Evolutionary conservation across 345 rosid genomes (phyloP), one percentile per base, ranked within the genome.

Genomic region (Linum lewisii): DNA sequence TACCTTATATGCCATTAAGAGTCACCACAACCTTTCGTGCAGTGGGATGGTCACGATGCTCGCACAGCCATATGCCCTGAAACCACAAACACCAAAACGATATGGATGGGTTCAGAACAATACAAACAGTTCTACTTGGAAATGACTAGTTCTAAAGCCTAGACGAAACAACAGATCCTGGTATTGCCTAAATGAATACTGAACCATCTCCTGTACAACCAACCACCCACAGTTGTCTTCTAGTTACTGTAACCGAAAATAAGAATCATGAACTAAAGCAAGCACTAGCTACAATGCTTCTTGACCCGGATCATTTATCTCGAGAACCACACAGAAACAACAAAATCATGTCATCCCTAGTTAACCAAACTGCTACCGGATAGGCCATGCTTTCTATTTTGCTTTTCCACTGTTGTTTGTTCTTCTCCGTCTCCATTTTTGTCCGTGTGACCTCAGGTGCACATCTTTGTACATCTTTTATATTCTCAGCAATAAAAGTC

Each of bases 61-160:
- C 98, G 44, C 98, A 86, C 7, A 88, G 87, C 98, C 96, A 88
- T 73, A 92, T 86, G 55, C 96, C 96, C 96, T 91, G 77, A 69
- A n/a, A 74, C 60, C 62, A 73, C 22, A 49, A 65, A 64, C 51
- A 13, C 2, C 53, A 13, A 63, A 42, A 47, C 18, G 42, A 38
- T 7, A 52, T 10, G 16, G 15, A n/a, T 51, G 19, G 7, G 19
- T 24, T 20, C 13, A 4, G 6, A 18, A 1, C 56, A n/a, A 21
- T 11, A 52, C 24, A 11, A n/a, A 11, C 55, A 19, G 55, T 23
- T 20, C 13, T 21, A 15, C 4, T 21, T 21, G 24, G 6, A n/a
- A 23, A 10, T 52, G 1, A 38, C 11, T 38, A 15, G 45, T 38
- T 6, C 45, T 38, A 11, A 11, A 34, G 0, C 38, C 10, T 0